Base-by-base conservation (phyloP, 257 asterid species). In the Solanum corneliomulleri region DNA sequence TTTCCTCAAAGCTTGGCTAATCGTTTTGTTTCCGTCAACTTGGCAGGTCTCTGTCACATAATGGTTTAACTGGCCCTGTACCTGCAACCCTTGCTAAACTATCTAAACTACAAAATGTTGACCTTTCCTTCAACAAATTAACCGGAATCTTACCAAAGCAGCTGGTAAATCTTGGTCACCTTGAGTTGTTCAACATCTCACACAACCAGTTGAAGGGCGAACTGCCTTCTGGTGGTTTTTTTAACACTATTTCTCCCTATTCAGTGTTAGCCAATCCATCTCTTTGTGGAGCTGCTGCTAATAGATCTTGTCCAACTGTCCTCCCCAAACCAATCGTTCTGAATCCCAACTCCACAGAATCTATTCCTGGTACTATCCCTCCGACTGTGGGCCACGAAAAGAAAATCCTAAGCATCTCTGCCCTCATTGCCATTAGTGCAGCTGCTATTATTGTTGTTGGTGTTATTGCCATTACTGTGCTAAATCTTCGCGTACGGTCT, bases 261-360 rank as follows among this genome's bases (percentile, higher is more conserved):
- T 93, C 98, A 3, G 94, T 96, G 66, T 89, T 87, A 1, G 94
- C 89, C 31, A 96, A 95, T 86, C 98, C 99, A 5, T 92, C 92
- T n/a, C 94, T 96, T 85, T 96, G 99, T 90, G 99, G 98, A 84
- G 92, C 97, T 4, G 91, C 92, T 47, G 95, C 91, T 88, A 92
- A 95, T 39, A 89, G 87, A 81, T 91, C 87, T 64, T 96, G 99
- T 89, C 92, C 91, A 9, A 91, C 94, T 0, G 94, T 94, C 86
- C 95, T 94, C 81, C 98, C 98, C 64, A 96, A 94, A 87, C 99
- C 99, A 9, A 93, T 96, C n/a, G 99, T 95, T 25, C 94, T 96
- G 11, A 93, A 96, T 86, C 98, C 98, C 56, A 92, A 92, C 91
- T 91, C 98, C 4, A 88, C 96, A 14, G 95, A 92, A 83, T 92